Evolutionary conservation across 2,329 filamentous ascomycete species (phyloP), one percentile per base, ranked within the genome.

Genomic region (Phialophora verrucosa): DNA sequence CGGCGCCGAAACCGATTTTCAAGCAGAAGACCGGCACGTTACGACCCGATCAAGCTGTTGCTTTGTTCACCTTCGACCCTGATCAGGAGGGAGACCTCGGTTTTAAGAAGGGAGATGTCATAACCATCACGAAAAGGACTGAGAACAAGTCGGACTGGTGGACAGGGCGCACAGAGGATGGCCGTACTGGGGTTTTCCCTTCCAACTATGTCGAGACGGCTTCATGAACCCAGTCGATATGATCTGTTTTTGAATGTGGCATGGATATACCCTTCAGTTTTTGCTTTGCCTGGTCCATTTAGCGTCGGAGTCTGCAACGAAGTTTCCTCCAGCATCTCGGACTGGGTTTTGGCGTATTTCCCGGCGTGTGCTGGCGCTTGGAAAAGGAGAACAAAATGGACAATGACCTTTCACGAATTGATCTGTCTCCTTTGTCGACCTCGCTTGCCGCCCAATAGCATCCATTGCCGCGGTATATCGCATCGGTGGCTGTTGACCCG

Each of bases 31-130:
- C 80, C 2, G 84, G 82, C 44, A 69, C 74, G 17, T 66, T 80
- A 70, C 82, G 82, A 11, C 78, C 83, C 72, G 93, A 97, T 72
- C 92, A 98, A 79, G 95, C 93, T 0, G 84, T 97, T 23, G 95
- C 95, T 2, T 83, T 97, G 69, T 98, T 91, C 79, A 97, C 91
- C 1, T 99, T 99, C 76, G 94, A 98, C 69, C 90, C 93, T 0
- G 94, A 97, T 74, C 93, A 97, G 78, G 88, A 92, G 0, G 94
- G 94, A 4, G 94, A 99, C 77, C 78, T 98, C 64, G 92, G 90
- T 0, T 99, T 99, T 81, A 97, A 96, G 82, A 99, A 99, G 84
- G 95, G 95, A 23, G 95, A 99, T 32, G 79, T 98, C 64, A 97
- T 99, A 71, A 97, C 93, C 0, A 93, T 99, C 65, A 78, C 96